A percentile compares a stretch with the other conserved stretches of the same genome.
Conservation (phyloP, 2,329 filamentous ascomycete species). For the Colletotrichum incanum region DNA sequence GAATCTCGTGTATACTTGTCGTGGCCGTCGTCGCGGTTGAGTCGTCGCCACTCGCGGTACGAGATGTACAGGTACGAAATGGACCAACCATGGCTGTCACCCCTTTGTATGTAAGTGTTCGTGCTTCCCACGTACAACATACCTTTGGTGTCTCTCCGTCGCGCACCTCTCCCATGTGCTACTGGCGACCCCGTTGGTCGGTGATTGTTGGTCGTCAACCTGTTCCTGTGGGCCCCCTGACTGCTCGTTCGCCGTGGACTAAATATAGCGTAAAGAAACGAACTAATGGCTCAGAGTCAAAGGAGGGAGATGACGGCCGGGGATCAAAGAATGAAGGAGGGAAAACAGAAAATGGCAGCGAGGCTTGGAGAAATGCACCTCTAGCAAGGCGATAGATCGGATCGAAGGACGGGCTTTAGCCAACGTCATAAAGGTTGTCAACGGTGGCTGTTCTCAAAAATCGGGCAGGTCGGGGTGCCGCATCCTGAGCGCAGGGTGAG, state of each 20-base stretch:
- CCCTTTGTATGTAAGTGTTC: conserved; percentile 35
- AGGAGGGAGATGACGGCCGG: not conserved
- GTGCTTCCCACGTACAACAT: conserved; percentile 37
- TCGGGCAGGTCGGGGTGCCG: conserved; percentile 22
- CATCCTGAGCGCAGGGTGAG: not conserved
- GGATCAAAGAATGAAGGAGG: conserved; percentile 31
- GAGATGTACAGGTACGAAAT: conserved; percentile 22
- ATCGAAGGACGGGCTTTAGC: conserved; percentile 19
- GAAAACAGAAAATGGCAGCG: not conserved
- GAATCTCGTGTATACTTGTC: conserved; percentile 38
- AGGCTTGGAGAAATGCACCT: conserved; percentile 5
- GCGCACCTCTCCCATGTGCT: conserved; percentile 12
- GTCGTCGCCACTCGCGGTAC: conserved; percentile 24
- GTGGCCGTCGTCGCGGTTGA: conserved; percentile 6
- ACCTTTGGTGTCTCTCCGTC: conserved; percentile 32
- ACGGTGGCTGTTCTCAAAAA: conserved; percentile 17
- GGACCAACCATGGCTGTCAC: not conserved
- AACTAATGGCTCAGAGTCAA: conserved; percentile 25
- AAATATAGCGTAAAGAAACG: conserved; percentile 36
- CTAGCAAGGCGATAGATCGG: conserved; percentile 14
- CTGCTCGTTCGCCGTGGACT: conserved; percentile 24
- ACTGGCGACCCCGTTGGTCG: conserved; percentile 31
- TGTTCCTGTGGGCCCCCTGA: conserved; percentile 29
- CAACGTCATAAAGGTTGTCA: conserved; percentile 31
- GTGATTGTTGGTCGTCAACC: conserved; percentile 11